Evolutionary conservation across 805 yeast genomes (phyloP), one percentile per base, ranked within the genome.

Genomic region (Monosporozyma unispora): DNA sequence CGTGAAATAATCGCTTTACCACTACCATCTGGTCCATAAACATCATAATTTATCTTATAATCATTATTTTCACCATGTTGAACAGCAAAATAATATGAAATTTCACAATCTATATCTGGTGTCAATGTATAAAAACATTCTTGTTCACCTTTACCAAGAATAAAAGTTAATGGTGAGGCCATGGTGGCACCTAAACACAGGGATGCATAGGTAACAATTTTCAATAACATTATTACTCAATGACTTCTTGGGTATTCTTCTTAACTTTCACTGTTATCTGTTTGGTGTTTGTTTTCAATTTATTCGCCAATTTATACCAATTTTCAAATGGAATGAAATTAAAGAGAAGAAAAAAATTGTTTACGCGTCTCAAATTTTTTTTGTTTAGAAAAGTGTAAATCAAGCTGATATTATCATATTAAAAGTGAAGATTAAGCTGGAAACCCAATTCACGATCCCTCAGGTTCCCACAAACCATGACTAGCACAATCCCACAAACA

Each of bases 91-190:
- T 64, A 64, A 43, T 64, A 64, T 1, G 66, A 63, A 49, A 78
- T 66, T 12, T 61, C 55, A 68, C 87, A 87, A 63, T 86, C 93
- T 48, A 84, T 82, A 63, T 87, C 95, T 1, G 62, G 54, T 2
- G 63, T 57, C 39, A 57, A 46, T 4, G 54, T 52, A 47, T 62
- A 62, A 21, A 62, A 51, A 47, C 69, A 65, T 46, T 64, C 64
- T 18, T 51, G 51, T 25, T 47, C 48, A 18, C 55, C 59, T 23
- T 57, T 58, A 11, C 45, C 28, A 38, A 64, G 46, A 39, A 61
- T 61, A 44, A 65, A 56, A 3, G 68, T 64, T 3, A 64, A 28
- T n/a, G 69, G 64, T 2, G 66, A 47, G 6, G 31, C 29, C 25
- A 18, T 25, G 16, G 19, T 6, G 18, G 10, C 4, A 25, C 18